A percentile compares a stretch with the other conserved stretches of the same genome.
These are phyloP conservation scores for Croton laevigatus DNA, from an alignment of 441 rosid species.

Conservation along the genomic window DNA sequence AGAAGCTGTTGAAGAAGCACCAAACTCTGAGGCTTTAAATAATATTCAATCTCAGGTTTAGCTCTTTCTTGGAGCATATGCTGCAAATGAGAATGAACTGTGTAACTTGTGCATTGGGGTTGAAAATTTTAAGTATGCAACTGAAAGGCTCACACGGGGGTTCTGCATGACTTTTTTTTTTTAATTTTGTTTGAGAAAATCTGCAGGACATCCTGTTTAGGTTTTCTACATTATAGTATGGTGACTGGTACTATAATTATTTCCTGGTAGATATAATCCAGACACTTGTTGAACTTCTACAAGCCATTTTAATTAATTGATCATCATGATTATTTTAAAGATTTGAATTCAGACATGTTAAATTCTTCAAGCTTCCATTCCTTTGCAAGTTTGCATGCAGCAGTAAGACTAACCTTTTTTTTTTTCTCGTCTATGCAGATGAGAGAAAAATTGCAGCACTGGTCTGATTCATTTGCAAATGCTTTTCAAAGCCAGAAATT, in stretches of 20 bases:
- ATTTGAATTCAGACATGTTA: neutral
- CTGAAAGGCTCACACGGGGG: neutral
- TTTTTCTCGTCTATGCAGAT: slow-evolving; percentile 42
- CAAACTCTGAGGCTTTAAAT: slow-evolving; percentile 52
- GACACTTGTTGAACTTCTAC: neutral
- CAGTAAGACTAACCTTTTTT: neutral
- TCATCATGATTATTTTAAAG: neutral
- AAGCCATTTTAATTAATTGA: neutral
- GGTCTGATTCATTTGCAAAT: slow-evolving; percentile 56
- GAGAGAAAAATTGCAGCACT: slow-evolving; percentile 58
- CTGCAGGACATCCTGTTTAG: neutral
- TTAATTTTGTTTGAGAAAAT: no score
- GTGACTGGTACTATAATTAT: neutral
- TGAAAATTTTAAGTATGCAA: neutral
- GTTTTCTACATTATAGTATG: neutral
- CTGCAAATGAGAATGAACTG: neutral
- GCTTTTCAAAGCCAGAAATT: slow-evolving; percentile 52
- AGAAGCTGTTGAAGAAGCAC: slow-evolving; percentile 85
- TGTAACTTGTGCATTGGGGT: neutral
- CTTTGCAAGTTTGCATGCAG: neutral
- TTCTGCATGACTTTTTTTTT: neutral
- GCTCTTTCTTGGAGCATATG: slow-evolving; percentile 19
- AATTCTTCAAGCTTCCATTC: neutral
- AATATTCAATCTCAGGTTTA: slow-evolving; percentile 63
- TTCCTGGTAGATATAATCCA: neutral